Base-by-base conservation (phyloP, 164 flowering plant genomes). In the Hamamelis virginiana region DNA sequence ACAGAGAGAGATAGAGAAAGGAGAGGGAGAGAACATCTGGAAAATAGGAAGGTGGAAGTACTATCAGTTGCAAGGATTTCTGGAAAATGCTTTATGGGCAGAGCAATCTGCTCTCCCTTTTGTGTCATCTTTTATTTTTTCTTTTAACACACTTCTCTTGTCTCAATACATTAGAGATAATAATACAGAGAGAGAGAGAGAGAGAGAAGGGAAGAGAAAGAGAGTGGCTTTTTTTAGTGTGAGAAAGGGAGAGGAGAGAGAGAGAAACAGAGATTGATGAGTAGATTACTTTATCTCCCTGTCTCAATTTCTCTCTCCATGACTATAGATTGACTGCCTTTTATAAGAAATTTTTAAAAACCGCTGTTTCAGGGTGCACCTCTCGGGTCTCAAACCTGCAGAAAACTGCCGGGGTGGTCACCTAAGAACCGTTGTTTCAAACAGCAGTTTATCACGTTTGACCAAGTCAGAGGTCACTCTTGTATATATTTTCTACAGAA, bases 21-120 rank as follows among this genome's bases (percentile, higher is more conserved):
- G 61, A 46, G 33, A 58, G 21, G 33, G 53, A 70, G 58, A 55
- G 82, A 77, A 75, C 69, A 72, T 77, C 62, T 75, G 74, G 80
- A 74, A 62, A 74, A 58, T 69, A 67, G 75, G 33, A 74, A 67
- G 58, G 48, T 48, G 72, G 58, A 72, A 74, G 74, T 79, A 74
- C 74, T 67, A 67, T 66, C 66, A 69, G 71, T 64, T 77, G 79
- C 83, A 67, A 79, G 69, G 77, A 77, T 79, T 79, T 82, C 84
- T 76, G 82, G 75, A 72, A 81, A 81, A 73, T 79, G 80, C 84
- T 81, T 74, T 78, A 38, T 67, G 78, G 72, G 69, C 76, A 71
- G 75, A 33, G 64, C 66, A 71, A 73, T 72, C 73, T 77, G 74
- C 67, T 69, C 66, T 33, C 67, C 72, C 63, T 71, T 70, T 73